Evolutionary conservation across 352 stramenopile genomes (phyloP).

Genomic region (Phytophthora crassamura): DNA sequence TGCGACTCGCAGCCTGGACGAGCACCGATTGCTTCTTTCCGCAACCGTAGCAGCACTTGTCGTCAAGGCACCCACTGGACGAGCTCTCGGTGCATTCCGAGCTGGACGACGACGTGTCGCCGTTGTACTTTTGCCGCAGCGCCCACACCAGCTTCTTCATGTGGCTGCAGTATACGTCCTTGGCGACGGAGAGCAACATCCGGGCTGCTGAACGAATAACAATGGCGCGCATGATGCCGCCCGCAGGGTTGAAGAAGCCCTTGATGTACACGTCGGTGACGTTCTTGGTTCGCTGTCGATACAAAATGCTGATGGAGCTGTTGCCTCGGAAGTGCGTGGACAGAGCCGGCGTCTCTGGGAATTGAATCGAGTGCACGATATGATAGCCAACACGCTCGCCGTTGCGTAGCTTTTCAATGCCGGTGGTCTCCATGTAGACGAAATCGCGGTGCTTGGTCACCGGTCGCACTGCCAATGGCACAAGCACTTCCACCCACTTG

Average conservation of each 20-base stretch:
- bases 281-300: constrained; percentile 52
- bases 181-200: constrained; percentile 39
- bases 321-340: constrained; percentile 50
- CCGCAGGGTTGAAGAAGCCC: constrained; percentile 46
- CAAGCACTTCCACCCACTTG: constrained; percentile 60
- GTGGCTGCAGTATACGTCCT: constrained; percentile 53
- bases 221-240: constrained; percentile 48
- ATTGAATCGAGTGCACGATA: constrained; percentile 51
- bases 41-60: constrained; percentile 32
- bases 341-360: constrained; percentile 49
- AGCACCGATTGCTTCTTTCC: constrained; percentile 37
- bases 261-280: constrained; percentile 64
- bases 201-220: constrained; percentile 40
- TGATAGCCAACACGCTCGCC: constrained; percentile 55
- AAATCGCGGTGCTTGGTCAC: constrained; percentile 56
- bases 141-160: constrained; percentile 77
- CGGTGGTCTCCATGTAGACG: constrained; percentile 57
- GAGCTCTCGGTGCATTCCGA: constrained; percentile 18
- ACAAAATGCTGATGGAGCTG: constrained; percentile 64
- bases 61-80: constrained; percentile 7
- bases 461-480: constrained; percentile 40
- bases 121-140: constrained; percentile 33
- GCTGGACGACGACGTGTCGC: constrained; percentile 16
- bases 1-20: constrained; percentile 27
- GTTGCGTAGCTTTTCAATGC: constrained; percentile 40